Conservation (phyloP, 352 stramenopile species). For the Thalassiosira hispida region DNA sequence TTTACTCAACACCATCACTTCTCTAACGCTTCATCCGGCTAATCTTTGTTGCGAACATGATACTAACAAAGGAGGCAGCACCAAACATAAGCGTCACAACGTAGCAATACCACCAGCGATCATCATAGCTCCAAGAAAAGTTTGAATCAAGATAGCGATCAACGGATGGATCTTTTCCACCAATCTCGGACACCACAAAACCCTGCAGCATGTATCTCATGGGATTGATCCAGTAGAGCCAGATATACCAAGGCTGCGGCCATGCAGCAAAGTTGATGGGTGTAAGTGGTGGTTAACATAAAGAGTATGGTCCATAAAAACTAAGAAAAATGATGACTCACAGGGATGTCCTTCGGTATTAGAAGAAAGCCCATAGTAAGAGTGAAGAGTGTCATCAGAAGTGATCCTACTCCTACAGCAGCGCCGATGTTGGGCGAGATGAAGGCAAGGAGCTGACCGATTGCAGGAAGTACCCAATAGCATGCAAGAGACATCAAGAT, state of each 20-base stretch:
- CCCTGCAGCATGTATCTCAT: constrained; percentile 18
- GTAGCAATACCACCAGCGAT: constrained; percentile 33
- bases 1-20: too few relatives aligned
- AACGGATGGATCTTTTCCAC: background rate
- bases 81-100: constrained; percentile 18
- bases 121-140: constrained; percentile 10
- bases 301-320: too few relatives aligned
- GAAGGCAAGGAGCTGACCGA: constrained; percentile 28
- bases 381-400: constrained; percentile 12
- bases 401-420: constrained; percentile 8
- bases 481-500: constrained; percentile 15
- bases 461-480: constrained; percentile 17
- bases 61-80: background rate
- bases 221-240: constrained; percentile 25
- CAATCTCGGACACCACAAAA: constrained; percentile 6
- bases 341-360: constrained; percentile 13
- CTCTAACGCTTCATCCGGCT: background rate
- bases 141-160: background rate
- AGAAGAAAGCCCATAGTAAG: constrained; percentile 25
- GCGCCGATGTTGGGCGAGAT: constrained; percentile 3
- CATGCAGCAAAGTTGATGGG: too few relatives aligned
- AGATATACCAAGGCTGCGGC: constrained; percentile 28
- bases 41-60: constrained; percentile 14
- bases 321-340: too few relatives aligned
- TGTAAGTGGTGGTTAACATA: too few relatives aligned